Percentiles rank a stretch among this genome's conserved stretches.
These are phyloP conservation scores for Biscogniauxia mediterranea DNA, from an alignment of 2,329 filamentous ascomycete species.

Conservation along the genomic window DNA sequence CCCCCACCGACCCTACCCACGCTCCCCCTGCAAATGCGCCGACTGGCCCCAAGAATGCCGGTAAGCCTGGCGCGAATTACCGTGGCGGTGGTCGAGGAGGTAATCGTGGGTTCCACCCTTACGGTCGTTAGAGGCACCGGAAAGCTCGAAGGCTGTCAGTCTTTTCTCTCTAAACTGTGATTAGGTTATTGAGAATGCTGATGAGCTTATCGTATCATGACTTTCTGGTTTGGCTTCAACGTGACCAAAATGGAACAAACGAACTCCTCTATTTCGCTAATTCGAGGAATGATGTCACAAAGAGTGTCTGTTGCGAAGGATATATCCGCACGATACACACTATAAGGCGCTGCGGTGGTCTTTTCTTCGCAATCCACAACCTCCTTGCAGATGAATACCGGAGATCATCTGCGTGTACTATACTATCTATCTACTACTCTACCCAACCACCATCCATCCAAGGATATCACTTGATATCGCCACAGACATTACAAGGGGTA, in stretches of 20 bases:
- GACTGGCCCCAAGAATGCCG: conserved; percentile 93
- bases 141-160: background rate
- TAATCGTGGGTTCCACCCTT: conserved; percentile 77
- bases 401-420: background rate
- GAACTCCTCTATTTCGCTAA: background rate
- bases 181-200: conserved; percentile 1
- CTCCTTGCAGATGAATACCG: background rate
- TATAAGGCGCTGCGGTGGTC: background rate
- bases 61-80: conserved; percentile 88
- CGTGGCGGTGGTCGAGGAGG: conserved; percentile 81
- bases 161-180: background rate
- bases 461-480: background rate
- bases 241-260: background rate
- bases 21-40: conserved; percentile 78
- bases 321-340: background rate
- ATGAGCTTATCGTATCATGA: background rate
- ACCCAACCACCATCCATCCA: background rate
- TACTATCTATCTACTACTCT: background rate
- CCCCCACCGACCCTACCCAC: conserved; percentile 51
- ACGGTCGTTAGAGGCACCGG: conserved; percentile 41
- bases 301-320: background rate
- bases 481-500: background rate
- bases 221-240: background rate
- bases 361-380: background rate
- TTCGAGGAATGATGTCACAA: background rate